These are phyloP conservation scores for Parietichytrium sp. DNA, from an alignment of 108 stramenopile species.

Conservation along the genomic window DNA sequence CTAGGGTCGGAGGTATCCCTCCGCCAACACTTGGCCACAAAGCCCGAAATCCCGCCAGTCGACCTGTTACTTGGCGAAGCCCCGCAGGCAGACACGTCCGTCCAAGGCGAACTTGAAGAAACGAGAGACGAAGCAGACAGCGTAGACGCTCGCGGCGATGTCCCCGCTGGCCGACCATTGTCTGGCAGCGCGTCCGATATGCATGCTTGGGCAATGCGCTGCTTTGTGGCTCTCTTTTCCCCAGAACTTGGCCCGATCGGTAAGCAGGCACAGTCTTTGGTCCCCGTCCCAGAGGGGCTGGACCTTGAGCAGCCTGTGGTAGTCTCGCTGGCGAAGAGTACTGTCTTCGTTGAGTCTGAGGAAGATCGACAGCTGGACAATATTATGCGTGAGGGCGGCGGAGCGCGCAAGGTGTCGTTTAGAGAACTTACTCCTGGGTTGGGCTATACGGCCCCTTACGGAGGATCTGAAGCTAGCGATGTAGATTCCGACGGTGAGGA, in stretches of 20 bases:
- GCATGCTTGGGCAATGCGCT: not conserved
- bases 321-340: not conserved
- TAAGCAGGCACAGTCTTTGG: conserved; percentile 50
- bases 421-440: conserved; percentile 19
- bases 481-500: not conserved
- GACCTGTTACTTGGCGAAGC: not conserved
- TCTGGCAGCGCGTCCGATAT: not conserved
- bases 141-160: not conserved
- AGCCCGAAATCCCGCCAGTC: conserved; percentile 4
- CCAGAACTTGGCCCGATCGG: conserved; percentile 49
- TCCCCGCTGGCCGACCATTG: not conserved
- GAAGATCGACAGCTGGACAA: not conserved
- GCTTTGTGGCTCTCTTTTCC: not conserved
- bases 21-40: not conserved
- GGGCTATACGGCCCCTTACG: conserved; percentile 3
- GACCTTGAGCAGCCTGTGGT: conserved; percentile 47
- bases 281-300: conserved; percentile 55
- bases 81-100: not conserved
- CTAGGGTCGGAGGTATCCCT: not conserved
- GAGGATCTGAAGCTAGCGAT: not conserved
- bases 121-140: not conserved
- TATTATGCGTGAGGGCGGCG: not conserved
- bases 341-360: not conserved
- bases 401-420: not conserved
- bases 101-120: not conserved